Evolutionary conservation across 805 yeast species (phyloP).

Genomic region (Yarrowia keelungensis): DNA sequence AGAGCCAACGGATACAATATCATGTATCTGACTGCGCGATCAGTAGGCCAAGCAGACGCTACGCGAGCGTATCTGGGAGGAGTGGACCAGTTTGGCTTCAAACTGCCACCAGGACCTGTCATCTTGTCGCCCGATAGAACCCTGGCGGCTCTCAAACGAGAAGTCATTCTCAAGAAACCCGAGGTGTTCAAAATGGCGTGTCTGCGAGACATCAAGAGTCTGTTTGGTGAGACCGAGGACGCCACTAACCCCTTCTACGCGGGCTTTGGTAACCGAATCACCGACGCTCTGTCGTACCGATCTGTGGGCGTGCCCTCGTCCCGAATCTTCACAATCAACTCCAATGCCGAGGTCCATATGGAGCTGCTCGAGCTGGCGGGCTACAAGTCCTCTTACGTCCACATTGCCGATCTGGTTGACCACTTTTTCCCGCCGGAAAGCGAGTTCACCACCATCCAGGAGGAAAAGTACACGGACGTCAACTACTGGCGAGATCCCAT

Average conservation of each 20-base stretch:
- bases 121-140: constrained; percentile 95
- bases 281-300: constrained; percentile 94
- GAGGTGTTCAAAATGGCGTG: constrained; percentile 99
- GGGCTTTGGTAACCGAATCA: constrained; percentile 95
- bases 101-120: constrained; percentile 89
- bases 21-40: constrained; percentile 90
- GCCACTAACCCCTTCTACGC: constrained; percentile 79
- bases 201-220: constrained; percentile 77
- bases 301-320: constrained; percentile 94
- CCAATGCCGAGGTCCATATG: constrained; percentile 97
- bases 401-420: constrained; percentile 92
- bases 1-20: constrained; percentile 87
- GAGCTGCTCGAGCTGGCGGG: constrained; percentile 94
- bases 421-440: constrained; percentile 93
- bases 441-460: constrained; percentile 50
- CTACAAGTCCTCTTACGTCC: constrained; percentile 82
- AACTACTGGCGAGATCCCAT: constrained; percentile 92
- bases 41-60: constrained; percentile 93
- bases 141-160: constrained; percentile 91
- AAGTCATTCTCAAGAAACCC: constrained; percentile 91
- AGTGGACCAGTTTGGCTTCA: constrained; percentile 75
- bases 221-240: constrained; percentile 52
- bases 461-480: constrained; percentile 79
- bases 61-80: constrained; percentile 84
- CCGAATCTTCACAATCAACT: constrained; percentile 91